phyloP scores from a whole-genome alignment of 177 flowering plant genomes.

The Telopea speciosissima region DNA sequence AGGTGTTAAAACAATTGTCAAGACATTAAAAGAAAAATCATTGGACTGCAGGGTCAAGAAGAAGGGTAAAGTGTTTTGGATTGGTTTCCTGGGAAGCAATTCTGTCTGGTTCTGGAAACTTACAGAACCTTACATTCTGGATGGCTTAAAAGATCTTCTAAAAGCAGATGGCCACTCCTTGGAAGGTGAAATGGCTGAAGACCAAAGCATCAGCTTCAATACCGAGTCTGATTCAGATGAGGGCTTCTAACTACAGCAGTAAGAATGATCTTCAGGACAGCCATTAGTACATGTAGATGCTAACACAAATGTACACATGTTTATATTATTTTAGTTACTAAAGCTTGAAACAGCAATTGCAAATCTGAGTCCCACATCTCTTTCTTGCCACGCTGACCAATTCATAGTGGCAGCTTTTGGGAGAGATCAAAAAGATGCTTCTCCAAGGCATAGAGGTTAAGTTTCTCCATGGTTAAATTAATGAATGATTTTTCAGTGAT shows the following conservation, averaged over 20 bases:
- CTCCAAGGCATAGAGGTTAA: background rate
- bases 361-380: background rate
- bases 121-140: constrained; percentile 62
- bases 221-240: constrained; percentile 41
- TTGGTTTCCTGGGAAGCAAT: constrained; percentile 68
- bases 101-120: constrained; percentile 69
- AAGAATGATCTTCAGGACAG: constrained; percentile 9
- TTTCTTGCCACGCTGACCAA: background rate
- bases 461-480: background rate
- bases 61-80: constrained; percentile 73
- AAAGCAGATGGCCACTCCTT: constrained; percentile 21
- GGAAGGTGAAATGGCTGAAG: constrained; percentile 18
- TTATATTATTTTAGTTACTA: background rate
- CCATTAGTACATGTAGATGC: background rate
- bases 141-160: constrained; percentile 41
- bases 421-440: background rate
- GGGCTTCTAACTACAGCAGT: constrained; percentile 21
- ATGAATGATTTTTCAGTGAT: background rate
- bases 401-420: background rate
- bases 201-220: constrained; percentile 24
- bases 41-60: constrained; percentile 69
- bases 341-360: background rate
- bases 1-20: constrained; percentile 53
- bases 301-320: constrained; percentile 5
- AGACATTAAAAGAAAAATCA: constrained; percentile 51